A percentile compares a stretch with the other conserved stretches of the same genome.
Evolutionary conservation across 1,284 basidiomycete species (phyloP).

Genomic region (Sutorius eximius): DNA sequence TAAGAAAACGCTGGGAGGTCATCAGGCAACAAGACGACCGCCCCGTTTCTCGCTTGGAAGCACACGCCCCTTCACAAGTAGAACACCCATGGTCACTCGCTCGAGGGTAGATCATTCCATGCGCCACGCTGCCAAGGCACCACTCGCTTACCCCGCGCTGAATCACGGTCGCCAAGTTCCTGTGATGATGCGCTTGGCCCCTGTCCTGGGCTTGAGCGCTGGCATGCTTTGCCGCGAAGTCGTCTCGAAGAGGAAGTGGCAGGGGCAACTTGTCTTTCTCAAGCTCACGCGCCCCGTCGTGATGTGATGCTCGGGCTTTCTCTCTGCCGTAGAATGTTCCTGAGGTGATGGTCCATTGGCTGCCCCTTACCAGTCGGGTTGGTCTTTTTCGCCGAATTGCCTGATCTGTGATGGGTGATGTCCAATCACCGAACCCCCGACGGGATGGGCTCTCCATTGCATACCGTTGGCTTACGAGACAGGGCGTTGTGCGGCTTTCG

Average conservation of each 20-base stretch:
- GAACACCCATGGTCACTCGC: background rate
- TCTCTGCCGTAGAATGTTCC: slow-evolving; percentile 1
- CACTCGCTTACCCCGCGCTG: slow-evolving; percentile 3
- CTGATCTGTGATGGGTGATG: background rate
- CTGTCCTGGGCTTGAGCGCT: background rate
- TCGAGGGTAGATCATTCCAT: background rate
- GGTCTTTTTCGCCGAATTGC: background rate
- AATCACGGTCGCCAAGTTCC: background rate
- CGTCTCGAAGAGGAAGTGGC: slow-evolving; percentile 10
- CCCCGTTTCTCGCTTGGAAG: background rate
- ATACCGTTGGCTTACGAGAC: background rate
- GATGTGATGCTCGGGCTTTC: slow-evolving; percentile 2
- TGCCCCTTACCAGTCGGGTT: background rate
- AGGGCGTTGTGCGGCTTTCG: background rate
- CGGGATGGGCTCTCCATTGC: background rate
- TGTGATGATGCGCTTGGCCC: slow-evolving; percentile 3
- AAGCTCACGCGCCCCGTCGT: background rate
- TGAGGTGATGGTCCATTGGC: slow-evolving; percentile 4
- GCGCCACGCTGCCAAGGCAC: background rate
- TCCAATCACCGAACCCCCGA: background rate
- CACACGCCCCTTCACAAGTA: background rate
- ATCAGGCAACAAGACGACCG: background rate
- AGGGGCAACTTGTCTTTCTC: slow-evolving; percentile 2
- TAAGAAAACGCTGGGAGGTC: slow-evolving; percentile 1
- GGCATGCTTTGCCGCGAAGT: slow-evolving; percentile 12